phyloP scores from a whole-genome alignment of 1,139 yeast genomes.

The Candida smagusa region DNA sequence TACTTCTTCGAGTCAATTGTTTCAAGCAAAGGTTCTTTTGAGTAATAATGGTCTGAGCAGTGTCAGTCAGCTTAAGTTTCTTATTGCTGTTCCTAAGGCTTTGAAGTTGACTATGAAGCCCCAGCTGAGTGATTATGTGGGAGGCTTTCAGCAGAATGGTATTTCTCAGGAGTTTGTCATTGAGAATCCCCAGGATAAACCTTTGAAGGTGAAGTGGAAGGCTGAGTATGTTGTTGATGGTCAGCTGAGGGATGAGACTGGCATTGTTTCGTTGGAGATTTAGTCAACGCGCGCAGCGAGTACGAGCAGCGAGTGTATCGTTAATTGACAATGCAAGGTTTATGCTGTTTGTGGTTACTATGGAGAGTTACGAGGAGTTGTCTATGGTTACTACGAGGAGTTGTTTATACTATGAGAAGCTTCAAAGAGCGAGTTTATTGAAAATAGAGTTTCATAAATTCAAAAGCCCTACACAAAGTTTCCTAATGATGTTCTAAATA shows the following conservation, averaged over 20 bases:
- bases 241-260: constrained; percentile 49
- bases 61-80: constrained; percentile 52
- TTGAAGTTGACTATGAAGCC: constrained; percentile 66
- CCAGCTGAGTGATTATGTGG: constrained; percentile 58
- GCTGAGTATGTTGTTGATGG: constrained; percentile 55
- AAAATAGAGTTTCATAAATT: too few species aligned
- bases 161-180: constrained; percentile 61
- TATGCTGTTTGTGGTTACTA: too few species aligned
- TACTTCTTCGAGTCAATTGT: constrained; percentile 33
- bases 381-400: too few species aligned
- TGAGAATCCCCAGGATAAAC: constrained; percentile 45
- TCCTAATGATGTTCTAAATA: too few species aligned
- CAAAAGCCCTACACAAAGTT: too few species aligned
- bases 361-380: too few species aligned
- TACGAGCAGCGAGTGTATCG: neutral
- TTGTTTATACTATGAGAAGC: too few species aligned
- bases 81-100: constrained; percentile 80
- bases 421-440: too few species aligned
- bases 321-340: too few species aligned
- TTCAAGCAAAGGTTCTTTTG: constrained; percentile 44
- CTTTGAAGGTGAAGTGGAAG: constrained; percentile 81
- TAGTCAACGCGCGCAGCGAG: constrained; percentile 1
- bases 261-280: constrained; percentile 42
- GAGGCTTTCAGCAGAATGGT: constrained; percentile 50
- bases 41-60: constrained; percentile 36